A percentile compares a stretch with the other conserved stretches of the same genome.
phyloP scores from a whole-genome alignment of 345 rosid species.

The Toxicodendron radicans region DNA sequence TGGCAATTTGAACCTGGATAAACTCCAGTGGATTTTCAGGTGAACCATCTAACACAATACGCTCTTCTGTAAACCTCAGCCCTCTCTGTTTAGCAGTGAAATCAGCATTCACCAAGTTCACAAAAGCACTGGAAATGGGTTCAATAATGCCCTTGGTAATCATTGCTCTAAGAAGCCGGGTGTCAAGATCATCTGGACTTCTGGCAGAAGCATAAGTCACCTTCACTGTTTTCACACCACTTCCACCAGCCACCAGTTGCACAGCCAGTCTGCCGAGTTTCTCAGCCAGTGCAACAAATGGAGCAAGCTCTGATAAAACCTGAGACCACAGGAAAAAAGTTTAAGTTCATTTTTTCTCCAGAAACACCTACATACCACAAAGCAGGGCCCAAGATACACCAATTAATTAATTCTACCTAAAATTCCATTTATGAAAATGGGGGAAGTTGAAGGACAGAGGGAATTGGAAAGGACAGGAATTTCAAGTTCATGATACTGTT shows the following conservation, averaged over 20 bases:
- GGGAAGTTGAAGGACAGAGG: not conserved
- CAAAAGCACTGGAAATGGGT: constrained; percentile 59
- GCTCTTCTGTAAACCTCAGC: constrained; percentile 54
- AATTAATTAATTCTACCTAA: not conserved
- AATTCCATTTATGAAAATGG: not conserved
- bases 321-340: constrained; percentile 21
- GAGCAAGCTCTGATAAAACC: constrained; percentile 60
- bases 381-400: not conserved
- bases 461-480: not conserved
- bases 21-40: constrained; percentile 59
- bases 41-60: constrained; percentile 50
- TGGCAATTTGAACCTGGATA: constrained; percentile 64
- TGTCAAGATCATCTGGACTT: constrained; percentile 74
- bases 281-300: constrained; percentile 58
- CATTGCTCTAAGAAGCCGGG: constrained; percentile 72
- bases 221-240: constrained; percentile 56
- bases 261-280: constrained; percentile 66
- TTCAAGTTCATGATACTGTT: not conserved
- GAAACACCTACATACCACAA: not conserved
- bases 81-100: constrained; percentile 69
- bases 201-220: constrained; percentile 61
- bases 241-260: constrained; percentile 74
- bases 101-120: constrained; percentile 74
- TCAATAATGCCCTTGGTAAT: constrained; percentile 64
- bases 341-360: constrained; percentile 1